Evolutionary conservation across 2,329 filamentous ascomycete genomes (phyloP).

Genomic region (Alternaria ethzedia): DNA sequence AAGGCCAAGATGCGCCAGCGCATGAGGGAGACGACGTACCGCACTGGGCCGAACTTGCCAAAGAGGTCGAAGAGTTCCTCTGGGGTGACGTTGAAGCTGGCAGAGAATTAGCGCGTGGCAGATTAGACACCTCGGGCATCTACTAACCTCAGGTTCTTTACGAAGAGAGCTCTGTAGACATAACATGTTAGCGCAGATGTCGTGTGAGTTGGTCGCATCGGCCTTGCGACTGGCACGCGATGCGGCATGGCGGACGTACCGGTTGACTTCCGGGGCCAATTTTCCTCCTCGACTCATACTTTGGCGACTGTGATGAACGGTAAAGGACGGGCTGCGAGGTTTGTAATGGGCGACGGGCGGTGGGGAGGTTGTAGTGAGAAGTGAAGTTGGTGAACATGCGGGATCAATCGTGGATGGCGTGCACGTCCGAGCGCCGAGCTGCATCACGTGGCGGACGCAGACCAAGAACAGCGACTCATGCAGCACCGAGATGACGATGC

Average conservation of each 20-base stretch:
- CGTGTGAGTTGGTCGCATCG: constrained; percentile 29
- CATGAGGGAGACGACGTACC: constrained; percentile 63
- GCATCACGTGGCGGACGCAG: constrained; percentile 9
- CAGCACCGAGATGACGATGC: constrained; percentile 6
- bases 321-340: constrained; percentile 31
- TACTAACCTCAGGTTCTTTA: constrained; percentile 94
- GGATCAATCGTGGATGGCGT: constrained; percentile 11
- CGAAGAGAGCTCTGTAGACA: constrained; percentile 87
- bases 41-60: constrained; percentile 94
- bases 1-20: constrained; percentile 3
- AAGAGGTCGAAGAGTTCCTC: constrained; percentile 99
- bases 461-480: constrained; percentile 5
- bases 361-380: constrained; percentile 8
- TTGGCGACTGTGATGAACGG: constrained; percentile 50
- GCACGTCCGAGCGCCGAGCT: constrained; percentile 5
- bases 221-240: constrained; percentile 22
- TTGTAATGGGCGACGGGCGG: constrained; percentile 15
- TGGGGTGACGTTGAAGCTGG: constrained; percentile 96
- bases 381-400: constrained; percentile 15
- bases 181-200: constrained; percentile 42
- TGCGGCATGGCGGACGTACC: constrained; percentile 64
- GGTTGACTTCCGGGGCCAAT: constrained; percentile 99
- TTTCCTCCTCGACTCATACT: constrained; percentile 96
- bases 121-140: neutral
- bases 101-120: constrained; percentile 17